phyloP scores from a whole-genome alignment of 1,139 yeast genomes.

The Spencermartinsiella ligniputridi region DNA sequence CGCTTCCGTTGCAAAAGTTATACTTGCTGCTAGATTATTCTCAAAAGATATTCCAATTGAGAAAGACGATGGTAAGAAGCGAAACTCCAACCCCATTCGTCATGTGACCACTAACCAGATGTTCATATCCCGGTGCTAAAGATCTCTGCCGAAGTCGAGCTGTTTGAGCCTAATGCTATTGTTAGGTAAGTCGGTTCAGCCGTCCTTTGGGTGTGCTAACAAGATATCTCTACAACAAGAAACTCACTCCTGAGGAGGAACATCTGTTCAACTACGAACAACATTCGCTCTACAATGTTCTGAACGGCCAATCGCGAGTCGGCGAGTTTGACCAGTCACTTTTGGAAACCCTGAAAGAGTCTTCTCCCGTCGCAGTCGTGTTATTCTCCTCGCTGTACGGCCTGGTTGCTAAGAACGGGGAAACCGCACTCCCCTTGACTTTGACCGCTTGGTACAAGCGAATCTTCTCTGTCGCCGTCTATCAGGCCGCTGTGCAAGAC shows the following conservation, averaged over 20 bases:
- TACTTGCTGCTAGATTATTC: conserved; percentile 20
- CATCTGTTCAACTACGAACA: neutral
- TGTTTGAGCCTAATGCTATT: conserved; percentile 78
- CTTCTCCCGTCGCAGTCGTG: conserved; percentile 25
- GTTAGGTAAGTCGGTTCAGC: conserved; percentile 50
- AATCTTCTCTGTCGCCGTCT: conserved; percentile 18
- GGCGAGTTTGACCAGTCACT: neutral
- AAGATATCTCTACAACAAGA: conserved; percentile 34
- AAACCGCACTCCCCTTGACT: conserved; percentile 29
- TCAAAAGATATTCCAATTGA: conserved; percentile 9
- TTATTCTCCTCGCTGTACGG: conserved; percentile 31
- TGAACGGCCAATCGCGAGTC: neutral
- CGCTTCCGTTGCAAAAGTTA: conserved; percentile 21
- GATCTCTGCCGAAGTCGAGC: conserved; percentile 21
- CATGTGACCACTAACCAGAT: conserved; percentile 2
- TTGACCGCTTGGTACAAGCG: conserved; percentile 33
- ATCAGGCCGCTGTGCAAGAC: conserved; percentile 24
- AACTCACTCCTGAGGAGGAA: conserved; percentile 17
- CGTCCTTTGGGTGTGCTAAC: conserved; percentile 30
- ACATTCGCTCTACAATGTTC: neutral
- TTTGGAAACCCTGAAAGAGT: conserved; percentile 7
- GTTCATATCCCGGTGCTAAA: conserved; percentile 8
- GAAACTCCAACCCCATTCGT: neutral
- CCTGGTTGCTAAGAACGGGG: conserved; percentile 29
- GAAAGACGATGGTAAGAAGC: conserved; percentile 1